Percentiles rank a stretch among this genome's conserved stretches.
Conservation (phyloP, 768 basidiomycete genomes). For the Boletus edulis region DNA sequence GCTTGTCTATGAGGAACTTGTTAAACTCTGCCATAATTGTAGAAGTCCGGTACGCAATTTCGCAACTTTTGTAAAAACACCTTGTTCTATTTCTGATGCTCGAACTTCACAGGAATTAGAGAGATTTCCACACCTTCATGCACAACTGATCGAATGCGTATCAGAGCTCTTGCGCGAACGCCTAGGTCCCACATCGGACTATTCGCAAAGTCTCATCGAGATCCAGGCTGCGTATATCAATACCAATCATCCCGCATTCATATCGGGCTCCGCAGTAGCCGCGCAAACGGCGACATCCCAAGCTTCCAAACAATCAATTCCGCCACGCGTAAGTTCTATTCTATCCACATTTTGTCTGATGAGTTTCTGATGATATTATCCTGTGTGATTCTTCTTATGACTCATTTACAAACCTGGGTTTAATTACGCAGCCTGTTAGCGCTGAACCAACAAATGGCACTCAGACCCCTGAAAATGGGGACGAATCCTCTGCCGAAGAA, state of each 20-base stretch:
- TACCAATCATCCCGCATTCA: conserved; percentile 96
- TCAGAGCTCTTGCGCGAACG: conserved; percentile 94
- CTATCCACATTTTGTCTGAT: conserved; percentile 7
- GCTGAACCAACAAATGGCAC: conserved; percentile 60
- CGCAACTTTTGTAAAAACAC: not conserved
- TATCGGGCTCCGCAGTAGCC: conserved; percentile 69
- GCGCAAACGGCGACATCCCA: conserved; percentile 46
- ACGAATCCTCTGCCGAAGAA: conserved; percentile 61
- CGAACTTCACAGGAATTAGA: conserved; percentile 70
- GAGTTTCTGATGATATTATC: conserved; percentile 3
- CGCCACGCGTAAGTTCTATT: conserved; percentile 49
- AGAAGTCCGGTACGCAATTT: conserved; percentile 69
- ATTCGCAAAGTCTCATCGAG: conserved; percentile 90
- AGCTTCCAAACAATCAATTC: conserved; percentile 41
- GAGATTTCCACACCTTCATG: conserved; percentile 91
- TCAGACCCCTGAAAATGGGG: conserved; percentile 55
- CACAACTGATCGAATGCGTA: conserved; percentile 94
- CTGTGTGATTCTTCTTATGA: conserved; percentile 15
- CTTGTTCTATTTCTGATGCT: conserved; percentile 12
- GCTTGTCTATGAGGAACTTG: conserved; percentile 96
- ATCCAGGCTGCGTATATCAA: conserved; percentile 99
- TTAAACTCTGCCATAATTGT: conserved; percentile 99
- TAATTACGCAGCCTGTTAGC: conserved; percentile 52
- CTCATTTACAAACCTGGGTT: conserved; percentile 4
- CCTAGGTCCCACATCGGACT: conserved; percentile 94